phyloP scores from a whole-genome alignment of 768 basidiomycete species.

The Amanita jacksonii region DNA sequence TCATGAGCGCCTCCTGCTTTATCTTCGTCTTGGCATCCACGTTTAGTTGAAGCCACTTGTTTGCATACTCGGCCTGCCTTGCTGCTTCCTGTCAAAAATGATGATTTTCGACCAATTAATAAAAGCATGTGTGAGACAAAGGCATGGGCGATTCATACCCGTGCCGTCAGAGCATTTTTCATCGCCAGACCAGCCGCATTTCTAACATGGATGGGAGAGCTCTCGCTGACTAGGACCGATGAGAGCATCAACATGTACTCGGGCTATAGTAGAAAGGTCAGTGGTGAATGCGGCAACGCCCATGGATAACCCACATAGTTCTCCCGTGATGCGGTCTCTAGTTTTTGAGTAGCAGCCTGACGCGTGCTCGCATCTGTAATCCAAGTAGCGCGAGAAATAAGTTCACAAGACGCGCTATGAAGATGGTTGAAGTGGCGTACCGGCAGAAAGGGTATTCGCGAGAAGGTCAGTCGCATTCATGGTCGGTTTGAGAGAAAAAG shows the following conservation, averaged over 20 bases:
- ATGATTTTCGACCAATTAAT: conserved; percentile 11
- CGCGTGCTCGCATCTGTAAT: conserved; percentile 75
- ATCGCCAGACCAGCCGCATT: conserved; percentile 96
- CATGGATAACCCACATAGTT: conserved; percentile 67
- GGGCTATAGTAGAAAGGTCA: conserved; percentile 42
- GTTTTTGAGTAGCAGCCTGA: conserved; percentile 84
- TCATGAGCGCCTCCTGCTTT: conserved; percentile 79
- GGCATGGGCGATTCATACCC: conserved; percentile 46
- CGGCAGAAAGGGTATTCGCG: conserved; percentile 85
- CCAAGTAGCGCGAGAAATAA: conserved; percentile 12
- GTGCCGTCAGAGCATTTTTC: conserved; percentile 88
- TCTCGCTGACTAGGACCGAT: conserved; percentile 73
- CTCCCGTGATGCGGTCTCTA: conserved; percentile 77
- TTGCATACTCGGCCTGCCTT: conserved; percentile 67
- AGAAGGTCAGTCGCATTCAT: conserved; percentile 93
- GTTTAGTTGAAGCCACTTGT: conserved; percentile 75
- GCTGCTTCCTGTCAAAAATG: conserved; percentile 48
- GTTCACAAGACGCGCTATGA: conserved; percentile 16
- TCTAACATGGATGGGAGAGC: conserved; percentile 59
- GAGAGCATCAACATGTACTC: conserved; percentile 91
- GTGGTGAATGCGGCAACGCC: conserved; percentile 13
- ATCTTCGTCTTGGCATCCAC: conserved; percentile 63
- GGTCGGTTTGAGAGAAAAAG: conserved; percentile 21
- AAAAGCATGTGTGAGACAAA: conserved; percentile 13
- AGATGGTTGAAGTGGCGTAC: conserved; percentile 42